Evolutionary conservation across 805 yeast genomes (phyloP), one percentile per base, ranked within the genome.

Genomic region (Dipodascopsis tothii): DNA sequence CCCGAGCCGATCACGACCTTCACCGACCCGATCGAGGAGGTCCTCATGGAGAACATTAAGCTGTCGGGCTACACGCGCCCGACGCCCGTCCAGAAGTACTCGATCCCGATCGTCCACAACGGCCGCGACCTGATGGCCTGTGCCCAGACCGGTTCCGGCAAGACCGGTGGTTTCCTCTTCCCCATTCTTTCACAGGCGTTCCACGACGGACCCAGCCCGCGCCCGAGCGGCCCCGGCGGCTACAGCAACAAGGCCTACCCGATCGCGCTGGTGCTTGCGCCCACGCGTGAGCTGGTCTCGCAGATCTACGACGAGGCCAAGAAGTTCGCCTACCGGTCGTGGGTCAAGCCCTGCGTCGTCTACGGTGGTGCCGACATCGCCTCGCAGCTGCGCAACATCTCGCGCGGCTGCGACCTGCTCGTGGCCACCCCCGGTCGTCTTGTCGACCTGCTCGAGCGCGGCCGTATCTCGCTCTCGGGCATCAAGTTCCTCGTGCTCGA

Each of bases 361-460:
- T 92, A 92, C 69, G 99, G 99, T 74, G 99, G 99, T 79, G 85
- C 96, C 52, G 96, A 88, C 65, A 81, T 88, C 57, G 80, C 84
- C 56, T 63, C 74, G 54, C 99, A 92, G 74, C 76, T 88, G 61
- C 78, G 86, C 70, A 84, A 82, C 63, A 75, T 92, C 67, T 84
- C 81, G 62, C 79, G 82, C 62, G 98, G 99, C 57, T 90, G 97
- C 66, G 97, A 92, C 66, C 72, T 92, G 56, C 74, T 92, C 57
- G 96, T 92, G 54, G 99, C 98, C 51, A 92, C 99, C 45, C 99
- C 99, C 59, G 99, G 99, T 75, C 90, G 99, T 75, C 76, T 92
- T 65, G 88, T 81, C 63, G 98, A 92, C 71, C 74, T 92, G 68
- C 72, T 92, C 56, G 96, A 88, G 72, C 84, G 96, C 73, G 96